phyloP scores from a whole-genome alignment of 345 rosid genomes.

The Citrus hindsii region DNA sequence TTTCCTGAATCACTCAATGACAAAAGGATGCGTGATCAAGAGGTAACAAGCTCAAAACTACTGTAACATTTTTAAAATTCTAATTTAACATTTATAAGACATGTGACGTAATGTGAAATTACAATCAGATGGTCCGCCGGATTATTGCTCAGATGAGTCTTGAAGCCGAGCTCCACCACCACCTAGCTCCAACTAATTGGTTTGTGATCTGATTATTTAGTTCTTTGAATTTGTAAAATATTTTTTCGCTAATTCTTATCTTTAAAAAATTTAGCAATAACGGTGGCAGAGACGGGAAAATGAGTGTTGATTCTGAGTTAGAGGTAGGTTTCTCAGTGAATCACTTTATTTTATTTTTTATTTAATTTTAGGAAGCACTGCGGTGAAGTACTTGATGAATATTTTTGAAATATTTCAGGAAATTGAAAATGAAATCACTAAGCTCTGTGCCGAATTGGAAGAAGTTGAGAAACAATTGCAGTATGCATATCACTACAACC shows the following conservation, averaged over 20 bases:
- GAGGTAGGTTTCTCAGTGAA: not conserved
- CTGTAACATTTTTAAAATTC: not conserved
- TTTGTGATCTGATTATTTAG: not conserved
- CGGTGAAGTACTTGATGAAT: not conserved
- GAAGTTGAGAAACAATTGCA: conserved; percentile 15
- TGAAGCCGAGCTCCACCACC: conserved; percentile 10
- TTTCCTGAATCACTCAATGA: not conserved
- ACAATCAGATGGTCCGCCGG: conserved; percentile 7
- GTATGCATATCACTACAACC: not conserved
- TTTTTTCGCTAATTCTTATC: not conserved
- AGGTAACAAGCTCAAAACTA: not conserved
- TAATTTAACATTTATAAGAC: not conserved
- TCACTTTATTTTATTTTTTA: not conserved
- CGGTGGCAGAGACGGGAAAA: not conserved
- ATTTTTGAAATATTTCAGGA: conserved; percentile 11
- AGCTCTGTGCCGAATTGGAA: not conserved
- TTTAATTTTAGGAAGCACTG: not conserved
- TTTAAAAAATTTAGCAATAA: not conserved
- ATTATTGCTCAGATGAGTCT: conserved; percentile 6
- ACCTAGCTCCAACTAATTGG: not conserved
- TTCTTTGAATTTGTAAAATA: not conserved
- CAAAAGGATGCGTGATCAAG: conserved; percentile 5
- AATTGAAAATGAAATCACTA: not conserved
- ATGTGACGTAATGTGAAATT: not conserved
- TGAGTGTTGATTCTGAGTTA: not conserved